These are phyloP conservation scores for Apiotrichum siamense DNA, from an alignment of 1,284 basidiomycete species.

Conservation along the genomic window DNA sequence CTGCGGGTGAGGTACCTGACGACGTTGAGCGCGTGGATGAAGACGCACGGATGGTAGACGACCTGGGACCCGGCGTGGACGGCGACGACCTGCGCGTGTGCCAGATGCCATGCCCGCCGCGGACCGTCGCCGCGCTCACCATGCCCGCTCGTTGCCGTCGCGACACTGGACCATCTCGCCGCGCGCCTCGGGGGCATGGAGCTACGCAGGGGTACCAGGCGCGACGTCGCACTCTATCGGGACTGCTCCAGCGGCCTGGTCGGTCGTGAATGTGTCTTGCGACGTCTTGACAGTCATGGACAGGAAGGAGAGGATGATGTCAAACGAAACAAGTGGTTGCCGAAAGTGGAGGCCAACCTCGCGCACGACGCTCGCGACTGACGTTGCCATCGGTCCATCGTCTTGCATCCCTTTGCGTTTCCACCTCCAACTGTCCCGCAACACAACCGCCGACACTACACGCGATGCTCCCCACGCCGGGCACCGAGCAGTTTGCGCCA, in stretches of 20 bases:
- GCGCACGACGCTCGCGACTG: no score
- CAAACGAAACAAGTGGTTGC: neutral
- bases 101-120: no score
- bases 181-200: no score
- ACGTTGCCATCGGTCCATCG: neutral
- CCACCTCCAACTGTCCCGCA: no score
- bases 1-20: conserved; percentile 52
- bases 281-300: neutral
- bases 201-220: no score
- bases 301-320: neutral
- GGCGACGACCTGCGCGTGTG: conserved; percentile 39
- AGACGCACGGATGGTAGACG: conserved; percentile 50
- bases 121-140: no score
- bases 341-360: neutral
- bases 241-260: conserved; percentile 1
- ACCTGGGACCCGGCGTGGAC: conserved; percentile 50
- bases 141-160: conserved; percentile 8
- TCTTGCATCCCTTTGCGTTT: no score
- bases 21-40: conserved; percentile 48
- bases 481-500: conserved; percentile 4
- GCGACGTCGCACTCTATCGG: conserved; percentile 30
- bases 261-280: neutral
- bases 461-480: conserved; percentile 11
- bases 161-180: conserved; percentile 39
- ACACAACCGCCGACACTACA: neutral